Evolutionary conservation across 441 rosid genomes (phyloP), one percentile per base, ranked within the genome.

Genomic region (Aquilaria agallochum): DNA sequence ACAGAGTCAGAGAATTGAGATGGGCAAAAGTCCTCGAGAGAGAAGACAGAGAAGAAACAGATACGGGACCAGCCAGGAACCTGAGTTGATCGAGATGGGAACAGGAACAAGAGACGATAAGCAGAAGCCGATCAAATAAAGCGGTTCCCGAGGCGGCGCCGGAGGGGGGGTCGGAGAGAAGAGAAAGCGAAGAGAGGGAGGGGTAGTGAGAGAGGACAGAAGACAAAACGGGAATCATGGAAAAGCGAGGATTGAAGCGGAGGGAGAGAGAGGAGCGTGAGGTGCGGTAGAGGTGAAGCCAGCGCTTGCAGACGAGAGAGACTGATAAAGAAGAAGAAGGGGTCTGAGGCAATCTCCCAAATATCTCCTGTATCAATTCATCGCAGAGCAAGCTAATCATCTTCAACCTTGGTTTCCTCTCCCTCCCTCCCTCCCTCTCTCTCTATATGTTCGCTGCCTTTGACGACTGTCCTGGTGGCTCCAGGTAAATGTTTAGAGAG

Each of bases 271-370:
- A 83, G 53, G 92, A 73, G 68, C 61, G 83, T 11, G 94, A 87
- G 20, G 78, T 62, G 34, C 98, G 78, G 78, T 76, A 86, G 76
- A 92, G 85, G 68, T 70, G 75, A 50, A 92, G 94, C 98, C 98
- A 92, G 31, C 98, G 87, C 72, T 88, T 88, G 61, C 92, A 92
- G 53, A 92, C 98, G 15, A 92, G 60, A 64, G 84, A 83, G 60
- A 83, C 87, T 1, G 90, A 69, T 54, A 62, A 32, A 62, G 66
- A 70, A 8, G 85, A 68, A 2, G 86, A 53, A 27, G 84, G 61
- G 0, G 83, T 44, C 11, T 80, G 53, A 27, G 85, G 71, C 42
- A 89, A 44, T 66, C 73, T 87, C 9, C 74, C 56, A 65, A 92
- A 86, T 62, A 92, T 83, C 69, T 92, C 95, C 53, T 80, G 80